phyloP scores from a whole-genome alignment of 805 yeast species.

The Schizosaccharomyces cryophilus region DNA sequence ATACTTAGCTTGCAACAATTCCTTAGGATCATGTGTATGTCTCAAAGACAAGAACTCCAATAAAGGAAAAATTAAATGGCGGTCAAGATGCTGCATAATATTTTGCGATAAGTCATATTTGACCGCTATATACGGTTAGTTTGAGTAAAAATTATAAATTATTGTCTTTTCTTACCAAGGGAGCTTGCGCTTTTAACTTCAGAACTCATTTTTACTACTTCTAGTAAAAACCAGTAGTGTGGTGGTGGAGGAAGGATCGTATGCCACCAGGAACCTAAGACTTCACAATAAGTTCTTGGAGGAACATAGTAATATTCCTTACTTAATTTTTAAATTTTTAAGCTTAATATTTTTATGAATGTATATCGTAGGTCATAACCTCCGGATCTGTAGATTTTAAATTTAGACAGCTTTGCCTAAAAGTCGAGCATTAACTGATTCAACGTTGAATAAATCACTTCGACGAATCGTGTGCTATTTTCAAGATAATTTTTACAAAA shows the following conservation, averaged over 20 bases:
- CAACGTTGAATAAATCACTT: too few relatives aligned
- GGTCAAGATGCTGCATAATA: slow-evolving; percentile 32
- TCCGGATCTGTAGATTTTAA: too few relatives aligned
- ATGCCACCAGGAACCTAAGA: too few relatives aligned
- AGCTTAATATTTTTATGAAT: too few relatives aligned
- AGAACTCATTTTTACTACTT: not conserved
- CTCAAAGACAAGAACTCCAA: slow-evolving; percentile 22
- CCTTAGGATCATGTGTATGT: slow-evolving; percentile 22
- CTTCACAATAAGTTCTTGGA: too few relatives aligned
- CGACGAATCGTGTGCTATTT: too few relatives aligned
- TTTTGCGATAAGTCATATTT: not conserved
- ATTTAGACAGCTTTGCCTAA: too few relatives aligned
- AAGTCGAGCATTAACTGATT: too few relatives aligned
- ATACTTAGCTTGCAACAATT: slow-evolving; percentile 24
- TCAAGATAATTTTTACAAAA: too few relatives aligned
- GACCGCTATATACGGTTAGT: not conserved
- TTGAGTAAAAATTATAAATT: not conserved
- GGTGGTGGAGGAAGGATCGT: not conserved
- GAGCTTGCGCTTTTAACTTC: not conserved
- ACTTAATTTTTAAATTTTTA: too few relatives aligned
- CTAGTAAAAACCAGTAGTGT: not conserved
- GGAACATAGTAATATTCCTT: too few relatives aligned
- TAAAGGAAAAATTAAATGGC: slow-evolving; percentile 32
- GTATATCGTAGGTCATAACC: too few relatives aligned
- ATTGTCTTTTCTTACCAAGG: not conserved